Conservation (phyloP, 345 rosid genomes). For the Citrus hindsii region DNA sequence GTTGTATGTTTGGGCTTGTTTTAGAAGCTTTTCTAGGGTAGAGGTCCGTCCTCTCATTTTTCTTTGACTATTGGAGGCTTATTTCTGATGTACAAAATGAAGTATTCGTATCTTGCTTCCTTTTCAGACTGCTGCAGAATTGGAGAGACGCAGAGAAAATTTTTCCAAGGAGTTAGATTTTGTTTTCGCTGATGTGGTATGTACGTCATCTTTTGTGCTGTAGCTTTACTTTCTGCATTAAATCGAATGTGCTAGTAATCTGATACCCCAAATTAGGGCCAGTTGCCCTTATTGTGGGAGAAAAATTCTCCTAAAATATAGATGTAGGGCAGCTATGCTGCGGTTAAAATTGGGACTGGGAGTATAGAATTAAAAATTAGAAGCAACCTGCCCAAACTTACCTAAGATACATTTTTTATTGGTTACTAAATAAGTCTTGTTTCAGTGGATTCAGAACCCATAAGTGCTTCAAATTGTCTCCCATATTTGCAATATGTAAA, state of each 20-base stretch:
- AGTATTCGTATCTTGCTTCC: background rate
- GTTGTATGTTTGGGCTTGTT: background rate
- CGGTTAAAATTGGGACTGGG: background rate
- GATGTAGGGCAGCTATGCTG: too few species aligned
- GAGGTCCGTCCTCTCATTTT: background rate
- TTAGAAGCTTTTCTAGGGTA: background rate
- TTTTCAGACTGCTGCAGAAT: slow-evolving; percentile 56
- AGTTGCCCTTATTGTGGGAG: too few species aligned
- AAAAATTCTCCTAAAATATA: too few species aligned
- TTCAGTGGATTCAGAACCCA: background rate
- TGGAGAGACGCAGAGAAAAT: slow-evolving; percentile 49
- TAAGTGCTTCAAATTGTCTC: background rate
- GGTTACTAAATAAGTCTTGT: background rate
- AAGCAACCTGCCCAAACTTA: background rate
- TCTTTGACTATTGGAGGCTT: background rate
- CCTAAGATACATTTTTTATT: background rate
- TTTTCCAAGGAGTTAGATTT: slow-evolving; percentile 61
- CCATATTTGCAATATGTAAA: background rate
- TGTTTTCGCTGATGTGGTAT: slow-evolving; percentile 68
- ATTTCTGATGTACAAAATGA: background rate
- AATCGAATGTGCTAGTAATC: background rate
- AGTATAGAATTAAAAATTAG: background rate
- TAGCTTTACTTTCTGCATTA: background rate
- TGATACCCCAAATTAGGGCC: background rate
- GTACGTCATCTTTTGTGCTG: background rate